A percentile compares a stretch with the other conserved stretches of the same genome.
Evolutionary conservation across 1,139 yeast species (phyloP).

Genomic region (Geotrichum restrictum): DNA sequence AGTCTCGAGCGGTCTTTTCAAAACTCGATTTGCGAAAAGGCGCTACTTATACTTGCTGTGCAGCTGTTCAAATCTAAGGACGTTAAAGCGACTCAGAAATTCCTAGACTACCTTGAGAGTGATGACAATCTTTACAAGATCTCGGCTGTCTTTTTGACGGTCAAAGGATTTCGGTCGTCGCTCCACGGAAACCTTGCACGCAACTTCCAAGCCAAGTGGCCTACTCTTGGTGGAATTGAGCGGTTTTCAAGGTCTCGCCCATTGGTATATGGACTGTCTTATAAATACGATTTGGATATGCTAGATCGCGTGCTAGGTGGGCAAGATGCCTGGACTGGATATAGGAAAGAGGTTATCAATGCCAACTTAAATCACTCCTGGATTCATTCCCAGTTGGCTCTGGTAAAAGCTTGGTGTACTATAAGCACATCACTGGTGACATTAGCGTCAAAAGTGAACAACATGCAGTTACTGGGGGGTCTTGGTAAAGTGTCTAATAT

Average conservation of each 20-base stretch:
- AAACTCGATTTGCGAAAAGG: constrained; percentile 57
- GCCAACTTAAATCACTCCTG: constrained; percentile 64
- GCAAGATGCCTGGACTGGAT: constrained; percentile 51
- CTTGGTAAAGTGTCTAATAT: constrained; percentile 42
- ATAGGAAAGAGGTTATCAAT: constrained; percentile 51
- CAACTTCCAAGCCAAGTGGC: constrained; percentile 51
- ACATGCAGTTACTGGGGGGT: constrained; percentile 39
- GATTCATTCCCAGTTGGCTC: constrained; percentile 61
- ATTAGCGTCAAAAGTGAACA: constrained; percentile 38
- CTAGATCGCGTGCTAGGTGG: constrained; percentile 57
- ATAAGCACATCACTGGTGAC: constrained; percentile 61
- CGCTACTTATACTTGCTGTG: constrained; percentile 71
- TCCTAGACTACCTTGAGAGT: constrained; percentile 47
- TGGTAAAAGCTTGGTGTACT: constrained; percentile 77
- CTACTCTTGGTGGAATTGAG: constrained; percentile 43
- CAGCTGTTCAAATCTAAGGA: constrained; percentile 52
- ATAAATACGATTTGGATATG: constrained; percentile 57
- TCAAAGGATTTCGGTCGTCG: constrained; percentile 45
- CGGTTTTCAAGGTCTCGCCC: constrained; percentile 43
- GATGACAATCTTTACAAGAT: constrained; percentile 38
- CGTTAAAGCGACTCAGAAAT: constrained; percentile 35
- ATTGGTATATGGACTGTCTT: constrained; percentile 40
- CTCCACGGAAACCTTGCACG: constrained; percentile 47
- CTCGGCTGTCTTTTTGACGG: constrained; percentile 25
- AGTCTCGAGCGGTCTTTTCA: constrained; percentile 25